Percentiles rank a stretch among this genome's conserved stretches.
These are phyloP conservation scores for Metarhizium guizhouense DNA, from an alignment of 2,329 filamentous ascomycete genomes.

Conservation along the genomic window DNA sequence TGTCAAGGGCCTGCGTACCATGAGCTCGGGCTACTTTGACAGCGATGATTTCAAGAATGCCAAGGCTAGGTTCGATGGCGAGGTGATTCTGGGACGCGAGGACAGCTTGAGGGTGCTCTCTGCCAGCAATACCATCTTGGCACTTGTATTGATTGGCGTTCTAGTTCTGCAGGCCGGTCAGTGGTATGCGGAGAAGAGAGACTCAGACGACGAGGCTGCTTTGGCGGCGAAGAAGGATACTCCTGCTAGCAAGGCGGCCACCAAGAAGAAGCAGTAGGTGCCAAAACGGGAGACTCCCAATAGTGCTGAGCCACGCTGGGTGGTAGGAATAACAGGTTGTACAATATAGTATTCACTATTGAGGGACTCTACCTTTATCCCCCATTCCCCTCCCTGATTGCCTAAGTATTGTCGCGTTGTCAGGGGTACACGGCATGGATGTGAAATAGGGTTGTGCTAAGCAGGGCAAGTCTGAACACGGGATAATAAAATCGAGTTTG, in stretches of 20 bases:
- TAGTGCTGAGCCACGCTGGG: not conserved
- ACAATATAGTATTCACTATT: not conserved
- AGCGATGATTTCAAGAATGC: slow-evolving; percentile 30
- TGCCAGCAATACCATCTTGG: slow-evolving; percentile 93
- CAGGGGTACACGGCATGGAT: not conserved
- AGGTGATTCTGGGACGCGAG: slow-evolving; percentile 68
- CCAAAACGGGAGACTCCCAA: not conserved
- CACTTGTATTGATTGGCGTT: slow-evolving; percentile 83
- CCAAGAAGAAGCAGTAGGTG: slow-evolving; percentile 28
- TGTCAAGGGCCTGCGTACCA: slow-evolving; percentile 82
- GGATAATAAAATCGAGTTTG: not conserved
- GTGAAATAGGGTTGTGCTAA: not conserved
- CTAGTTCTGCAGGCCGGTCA: slow-evolving; percentile 90
- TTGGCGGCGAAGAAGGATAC: slow-evolving; percentile 35
- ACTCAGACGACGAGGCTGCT: slow-evolving; percentile 67
- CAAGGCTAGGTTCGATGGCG: slow-evolving; percentile 39
- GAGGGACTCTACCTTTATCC: no score
- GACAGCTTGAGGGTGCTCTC: slow-evolving; percentile 86
- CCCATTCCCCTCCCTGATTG: not conserved
- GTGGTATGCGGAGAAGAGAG: slow-evolving; percentile 97
- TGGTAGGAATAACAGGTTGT: not conserved
- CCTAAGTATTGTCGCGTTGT: not conserved
- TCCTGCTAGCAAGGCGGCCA: slow-evolving; percentile 16
- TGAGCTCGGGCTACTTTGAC: slow-evolving; percentile 60
- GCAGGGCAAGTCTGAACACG: not conserved